phyloP scores from a whole-genome alignment of 2,329 filamentous ascomycete species.

The Tricladium varicosporioides region DNA sequence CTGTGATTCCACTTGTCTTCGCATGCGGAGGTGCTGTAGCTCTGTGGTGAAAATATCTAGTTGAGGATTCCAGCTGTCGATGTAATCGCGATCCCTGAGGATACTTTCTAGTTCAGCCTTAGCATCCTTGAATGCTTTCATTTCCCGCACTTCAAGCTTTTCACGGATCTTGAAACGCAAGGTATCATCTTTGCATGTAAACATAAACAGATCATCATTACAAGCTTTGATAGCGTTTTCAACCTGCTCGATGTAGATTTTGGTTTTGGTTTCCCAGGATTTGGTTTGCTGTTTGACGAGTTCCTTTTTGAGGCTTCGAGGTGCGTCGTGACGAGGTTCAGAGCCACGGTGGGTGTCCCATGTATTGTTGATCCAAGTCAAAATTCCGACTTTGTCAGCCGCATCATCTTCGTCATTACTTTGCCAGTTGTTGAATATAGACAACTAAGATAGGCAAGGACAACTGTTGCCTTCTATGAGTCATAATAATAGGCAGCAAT shows the following conservation, averaged over 20 bases:
- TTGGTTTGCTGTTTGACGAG: slow-evolving; percentile 12
- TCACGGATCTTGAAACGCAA: slow-evolving; percentile 9
- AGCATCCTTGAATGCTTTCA: slow-evolving; percentile 4
- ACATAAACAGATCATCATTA: slow-evolving; percentile 7
- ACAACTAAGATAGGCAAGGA: too few relatives aligned
- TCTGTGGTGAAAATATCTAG: background rate
- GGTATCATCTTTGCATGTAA: slow-evolving; percentile 2
- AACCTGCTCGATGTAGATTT: slow-evolving; percentile 6
- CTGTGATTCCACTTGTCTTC: slow-evolving; percentile 1
- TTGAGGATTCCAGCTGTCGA: slow-evolving; percentile 13
- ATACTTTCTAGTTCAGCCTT: slow-evolving; percentile 5
- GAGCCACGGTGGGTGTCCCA: slow-evolving; percentile 8
- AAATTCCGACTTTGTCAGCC: slow-evolving; percentile 2
- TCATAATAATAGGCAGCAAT: too few relatives aligned
- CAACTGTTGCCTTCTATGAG: too few relatives aligned
- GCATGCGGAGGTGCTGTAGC: slow-evolving; percentile 1
- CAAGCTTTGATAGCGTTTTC: slow-evolving; percentile 11
- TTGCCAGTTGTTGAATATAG: too few relatives aligned
- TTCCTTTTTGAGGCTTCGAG: slow-evolving; percentile 11
- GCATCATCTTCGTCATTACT: background rate
- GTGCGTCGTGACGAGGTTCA: slow-evolving; percentile 6
- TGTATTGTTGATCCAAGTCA: slow-evolving; percentile 10
- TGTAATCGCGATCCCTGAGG: slow-evolving; percentile 8
- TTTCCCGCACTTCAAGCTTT: slow-evolving; percentile 4
- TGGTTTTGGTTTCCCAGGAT: slow-evolving; percentile 7